Evolutionary conservation across 257 asterid species (phyloP).

Genomic region (Haberlea rhodopensis): DNA sequence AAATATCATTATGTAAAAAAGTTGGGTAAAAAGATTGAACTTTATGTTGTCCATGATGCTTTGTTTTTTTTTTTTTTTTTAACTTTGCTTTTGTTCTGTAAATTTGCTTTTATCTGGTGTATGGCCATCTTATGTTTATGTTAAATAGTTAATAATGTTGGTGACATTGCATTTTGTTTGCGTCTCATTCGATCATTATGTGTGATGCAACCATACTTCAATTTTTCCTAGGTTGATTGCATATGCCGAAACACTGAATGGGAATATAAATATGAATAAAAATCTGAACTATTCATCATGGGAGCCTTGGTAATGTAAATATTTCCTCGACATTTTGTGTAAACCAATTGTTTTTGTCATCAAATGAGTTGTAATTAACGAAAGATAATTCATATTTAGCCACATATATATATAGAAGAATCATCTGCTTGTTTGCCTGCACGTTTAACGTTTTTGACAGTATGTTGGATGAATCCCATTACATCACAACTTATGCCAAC

Average conservation of each 20-base stretch:
- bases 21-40: constrained; percentile 28
- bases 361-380: constrained; percentile 12
- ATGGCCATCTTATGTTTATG: background rate
- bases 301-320: background rate
- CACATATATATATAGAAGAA: too few species aligned
- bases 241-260: background rate
- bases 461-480: background rate
- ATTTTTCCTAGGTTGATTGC: background rate
- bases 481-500: background rate
- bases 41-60: constrained; percentile 23
- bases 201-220: background rate
- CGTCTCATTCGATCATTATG: background rate
- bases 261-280: too few species aligned
- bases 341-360: constrained; percentile 20
- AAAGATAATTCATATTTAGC: background rate
- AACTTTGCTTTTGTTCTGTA: constrained; percentile 19
- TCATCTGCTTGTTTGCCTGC: constrained; percentile 23
- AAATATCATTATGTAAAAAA: constrained; percentile 28
- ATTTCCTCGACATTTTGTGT: background rate
- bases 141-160: background rate
- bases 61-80: constrained; percentile 10
- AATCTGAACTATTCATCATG: too few species aligned
- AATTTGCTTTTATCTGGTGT: constrained; percentile 3
- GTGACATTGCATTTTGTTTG: background rate
- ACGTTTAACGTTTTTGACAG: constrained; percentile 13